A percentile compares a stretch with the other conserved stretches of the same genome.
These are phyloP conservation scores for Boletus mariae DNA, from an alignment of 1,284 basidiomycete genomes.

Conservation along the genomic window DNA sequence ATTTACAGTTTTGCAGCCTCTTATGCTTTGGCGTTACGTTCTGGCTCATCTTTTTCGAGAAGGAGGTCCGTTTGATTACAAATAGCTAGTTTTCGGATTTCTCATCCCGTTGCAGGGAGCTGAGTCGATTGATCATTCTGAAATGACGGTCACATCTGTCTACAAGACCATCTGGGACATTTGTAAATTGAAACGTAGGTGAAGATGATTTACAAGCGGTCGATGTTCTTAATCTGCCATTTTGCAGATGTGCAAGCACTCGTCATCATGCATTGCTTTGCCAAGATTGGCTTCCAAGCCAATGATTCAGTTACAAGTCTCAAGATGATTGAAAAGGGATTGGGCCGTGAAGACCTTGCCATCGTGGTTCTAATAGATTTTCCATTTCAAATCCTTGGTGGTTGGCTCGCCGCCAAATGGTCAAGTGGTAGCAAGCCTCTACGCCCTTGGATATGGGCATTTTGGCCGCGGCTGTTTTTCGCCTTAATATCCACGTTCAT, in stretches of 20 bases:
- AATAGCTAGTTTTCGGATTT: conserved; percentile 2
- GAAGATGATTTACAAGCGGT: neutral
- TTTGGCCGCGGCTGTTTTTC: conserved; percentile 83
- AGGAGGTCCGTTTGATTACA: conserved; percentile 62
- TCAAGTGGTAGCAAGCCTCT: conserved; percentile 73
- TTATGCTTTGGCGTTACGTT: conserved; percentile 81
- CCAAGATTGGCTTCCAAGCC: conserved; percentile 95
- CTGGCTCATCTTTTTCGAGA: conserved; percentile 88
- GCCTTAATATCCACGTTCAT: conserved; percentile 74
- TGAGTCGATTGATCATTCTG: conserved; percentile 67
- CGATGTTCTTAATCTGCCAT: neutral
- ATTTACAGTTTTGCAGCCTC: conserved; percentile 85
- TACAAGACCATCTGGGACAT: conserved; percentile 96
- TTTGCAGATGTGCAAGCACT: conserved; percentile 84
- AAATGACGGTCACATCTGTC: conserved; percentile 88
- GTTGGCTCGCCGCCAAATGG: conserved; percentile 96
- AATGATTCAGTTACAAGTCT: conserved; percentile 91
- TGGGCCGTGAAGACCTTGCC: conserved; percentile 93
- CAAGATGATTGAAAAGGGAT: conserved; percentile 96
- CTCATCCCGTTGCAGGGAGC: conserved; percentile 52
- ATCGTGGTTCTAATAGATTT: conserved; percentile 96
- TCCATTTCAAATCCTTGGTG: conserved; percentile 94
- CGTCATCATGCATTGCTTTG: conserved; percentile 84
- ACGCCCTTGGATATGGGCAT: conserved; percentile 87
- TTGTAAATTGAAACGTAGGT: conserved; percentile 81